Evolutionary conservation across 768 basidiomycete species (phyloP), one percentile per base, ranked within the genome.

Genomic region (Solioccasus polychromus): DNA sequence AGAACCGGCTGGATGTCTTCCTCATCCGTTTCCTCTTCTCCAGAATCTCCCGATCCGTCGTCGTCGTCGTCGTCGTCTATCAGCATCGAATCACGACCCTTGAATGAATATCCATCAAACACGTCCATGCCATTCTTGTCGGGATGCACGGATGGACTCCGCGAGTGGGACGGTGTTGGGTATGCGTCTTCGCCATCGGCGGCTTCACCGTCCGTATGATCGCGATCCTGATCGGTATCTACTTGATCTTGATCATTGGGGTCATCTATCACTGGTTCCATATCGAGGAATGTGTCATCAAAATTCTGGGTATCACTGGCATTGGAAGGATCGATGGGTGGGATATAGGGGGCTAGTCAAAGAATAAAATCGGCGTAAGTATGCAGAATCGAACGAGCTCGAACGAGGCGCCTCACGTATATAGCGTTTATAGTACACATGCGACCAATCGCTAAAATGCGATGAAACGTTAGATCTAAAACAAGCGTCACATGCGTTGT

Each of bases 241-340:
- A 72, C 73, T 51, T 76, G 74, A 38, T 78, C 72, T 51, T 74
- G 73, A 35, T 83, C 85, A 56, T 79, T 75, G 49, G 74, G 76
- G 41, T 88, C 86, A 52, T 93, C 88, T 50, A 98, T 81, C 38
- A 89, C 84, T 19, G 93, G 91, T 53, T 88, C 85, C 89, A 98
- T 95, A 61, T 89, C 89, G 48, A 98, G 77, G 81, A 96, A 98
- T 31, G 90, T 85, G 51, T 94, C 90, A 66, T 98, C 95, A 66
- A 98, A 99, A 69, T 98, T 97, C 66, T 91, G 90, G 54, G 91
- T 94, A 77, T 99, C 96, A 58, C 85, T 83, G 50, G 93, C 93
- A 68, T 95, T 91, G 34, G 80, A 80, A 18, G 89, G 87, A 63
- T 94, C 90, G 61, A 92, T 90, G 24, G 87, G 87, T 14, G 91